phyloP scores from a whole-genome alignment of 371 early-diverging fungal genomes.

The Mortierella sp. region DNA sequence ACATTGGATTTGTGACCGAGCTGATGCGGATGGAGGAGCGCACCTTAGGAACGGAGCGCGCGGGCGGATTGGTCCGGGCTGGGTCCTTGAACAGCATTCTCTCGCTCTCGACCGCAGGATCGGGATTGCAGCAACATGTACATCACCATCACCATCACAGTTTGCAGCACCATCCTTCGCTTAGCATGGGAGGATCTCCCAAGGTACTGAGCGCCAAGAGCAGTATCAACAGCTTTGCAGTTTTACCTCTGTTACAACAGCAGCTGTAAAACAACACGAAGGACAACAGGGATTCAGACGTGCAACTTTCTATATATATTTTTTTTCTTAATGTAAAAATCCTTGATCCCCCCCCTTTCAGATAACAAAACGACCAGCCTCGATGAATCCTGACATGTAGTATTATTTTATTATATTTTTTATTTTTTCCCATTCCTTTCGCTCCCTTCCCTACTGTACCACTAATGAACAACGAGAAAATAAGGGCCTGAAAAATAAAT shows the following conservation, averaged over 20 bases:
- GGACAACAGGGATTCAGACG: no score
- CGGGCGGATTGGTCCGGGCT: slow-evolving; percentile 35
- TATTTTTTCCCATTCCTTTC: no score
- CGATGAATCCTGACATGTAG: no score
- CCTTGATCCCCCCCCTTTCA: no score
- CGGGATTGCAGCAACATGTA: slow-evolving; percentile 11
- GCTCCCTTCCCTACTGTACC: no score
- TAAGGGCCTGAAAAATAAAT: no score
- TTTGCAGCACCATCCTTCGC: slow-evolving; percentile 31
- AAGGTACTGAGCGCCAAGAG: slow-evolving; percentile 27
- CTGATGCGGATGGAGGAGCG: slow-evolving; percentile 78
- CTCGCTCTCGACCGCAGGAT: slow-evolving; percentile 45
- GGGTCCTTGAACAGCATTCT: slow-evolving; percentile 49
- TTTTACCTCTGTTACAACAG: slow-evolving; percentile 4
- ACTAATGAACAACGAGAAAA: no score
- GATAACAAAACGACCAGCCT: no score
- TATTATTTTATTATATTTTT: no score
- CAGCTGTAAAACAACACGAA: no score
- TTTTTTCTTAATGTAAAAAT: no score
- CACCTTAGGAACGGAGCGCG: slow-evolving; percentile 60
- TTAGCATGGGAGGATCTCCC: slow-evolving; percentile 25
- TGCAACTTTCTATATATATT: no score
- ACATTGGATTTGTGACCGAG: slow-evolving; percentile 86
- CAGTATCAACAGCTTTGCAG: slow-evolving; percentile 17
- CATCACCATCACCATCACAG: slow-evolving; percentile 36